phyloP scores from a whole-genome alignment of 78 protist species.

The Dictyostelium capitatum region DNA sequence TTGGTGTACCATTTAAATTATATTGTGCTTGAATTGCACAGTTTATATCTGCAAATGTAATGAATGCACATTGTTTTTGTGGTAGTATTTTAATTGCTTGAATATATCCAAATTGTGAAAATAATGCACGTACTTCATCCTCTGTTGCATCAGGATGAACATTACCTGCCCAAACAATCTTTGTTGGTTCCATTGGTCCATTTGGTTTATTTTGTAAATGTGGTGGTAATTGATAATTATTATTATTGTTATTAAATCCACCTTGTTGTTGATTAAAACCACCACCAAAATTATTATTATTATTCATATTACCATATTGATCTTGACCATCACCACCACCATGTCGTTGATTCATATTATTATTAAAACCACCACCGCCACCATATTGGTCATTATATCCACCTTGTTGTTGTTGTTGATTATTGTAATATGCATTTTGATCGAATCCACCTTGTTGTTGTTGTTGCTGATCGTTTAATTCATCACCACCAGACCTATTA shows the following conservation, averaged over 20 bases:
- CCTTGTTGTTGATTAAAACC: background rate
- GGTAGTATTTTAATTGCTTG: constrained; percentile 57
- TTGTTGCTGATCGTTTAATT: constrained; percentile 24
- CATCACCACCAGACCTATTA: background rate
- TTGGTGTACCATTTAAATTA: constrained; percentile 8
- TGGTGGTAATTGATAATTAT: background rate
- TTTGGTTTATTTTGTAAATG: constrained; percentile 8
- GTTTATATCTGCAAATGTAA: constrained; percentile 63
- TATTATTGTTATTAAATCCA: background rate
- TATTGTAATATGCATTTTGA: constrained; percentile 1
- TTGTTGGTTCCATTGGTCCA: constrained; percentile 41
- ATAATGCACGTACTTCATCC: constrained; percentile 33
- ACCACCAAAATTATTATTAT: background rate
- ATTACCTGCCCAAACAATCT: constrained; percentile 76
- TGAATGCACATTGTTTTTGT: constrained; percentile 39
- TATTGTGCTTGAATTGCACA: constrained; percentile 62
- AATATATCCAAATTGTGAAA: constrained; percentile 62
- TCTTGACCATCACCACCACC: background rate
- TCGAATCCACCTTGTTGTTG: background rate
- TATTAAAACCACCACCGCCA: background rate
- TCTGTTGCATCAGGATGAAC: constrained; percentile 62
- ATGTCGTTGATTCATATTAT: background rate
- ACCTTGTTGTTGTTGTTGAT: constrained; percentile 21
- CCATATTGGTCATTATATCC: background rate
- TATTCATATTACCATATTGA: background rate